A percentile compares a stretch with the other conserved stretches of the same genome.
Conservation (phyloP, 345 rosid species). For the Syzygium grande region DNA sequence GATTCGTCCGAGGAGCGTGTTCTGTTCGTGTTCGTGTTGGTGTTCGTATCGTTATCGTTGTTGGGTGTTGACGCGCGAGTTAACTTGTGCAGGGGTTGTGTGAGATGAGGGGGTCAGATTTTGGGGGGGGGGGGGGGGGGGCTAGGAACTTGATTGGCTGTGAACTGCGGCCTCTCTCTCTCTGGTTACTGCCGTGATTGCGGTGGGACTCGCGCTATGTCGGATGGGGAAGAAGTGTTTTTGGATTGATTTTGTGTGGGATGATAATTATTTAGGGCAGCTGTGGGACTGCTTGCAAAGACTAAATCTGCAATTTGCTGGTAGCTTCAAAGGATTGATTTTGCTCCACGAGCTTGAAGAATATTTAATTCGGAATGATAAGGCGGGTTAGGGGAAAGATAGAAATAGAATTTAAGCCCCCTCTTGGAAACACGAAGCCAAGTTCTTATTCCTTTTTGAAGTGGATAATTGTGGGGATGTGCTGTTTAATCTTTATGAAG, state of each 20-base stretch:
- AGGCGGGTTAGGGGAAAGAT: neutral
- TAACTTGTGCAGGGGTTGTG: neutral
- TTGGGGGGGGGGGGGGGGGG: neutral
- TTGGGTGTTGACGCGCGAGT: neutral
- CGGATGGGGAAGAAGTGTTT: neutral
- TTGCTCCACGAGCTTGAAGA: neutral
- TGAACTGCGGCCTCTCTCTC: neutral
- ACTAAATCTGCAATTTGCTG: neutral
- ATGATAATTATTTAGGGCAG: neutral
- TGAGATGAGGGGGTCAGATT: neutral
- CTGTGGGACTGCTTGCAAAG: neutral
- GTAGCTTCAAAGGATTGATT: neutral
- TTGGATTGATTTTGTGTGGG: neutral
- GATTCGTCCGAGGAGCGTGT: neutral
- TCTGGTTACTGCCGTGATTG: neutral
- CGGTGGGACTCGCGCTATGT: neutral
- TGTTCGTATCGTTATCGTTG: neutral
- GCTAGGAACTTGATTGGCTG: neutral
- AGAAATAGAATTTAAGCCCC: neutral
- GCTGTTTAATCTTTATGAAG: neutral
- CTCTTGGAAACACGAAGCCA: neutral
- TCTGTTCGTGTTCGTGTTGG: neutral
- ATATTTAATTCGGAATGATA: neutral
- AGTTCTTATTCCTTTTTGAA: neutral
- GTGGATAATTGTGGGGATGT: neutral